phyloP scores from a whole-genome alignment of 1,284 basidiomycete species.

The Cystobasidium sp. region DNA sequence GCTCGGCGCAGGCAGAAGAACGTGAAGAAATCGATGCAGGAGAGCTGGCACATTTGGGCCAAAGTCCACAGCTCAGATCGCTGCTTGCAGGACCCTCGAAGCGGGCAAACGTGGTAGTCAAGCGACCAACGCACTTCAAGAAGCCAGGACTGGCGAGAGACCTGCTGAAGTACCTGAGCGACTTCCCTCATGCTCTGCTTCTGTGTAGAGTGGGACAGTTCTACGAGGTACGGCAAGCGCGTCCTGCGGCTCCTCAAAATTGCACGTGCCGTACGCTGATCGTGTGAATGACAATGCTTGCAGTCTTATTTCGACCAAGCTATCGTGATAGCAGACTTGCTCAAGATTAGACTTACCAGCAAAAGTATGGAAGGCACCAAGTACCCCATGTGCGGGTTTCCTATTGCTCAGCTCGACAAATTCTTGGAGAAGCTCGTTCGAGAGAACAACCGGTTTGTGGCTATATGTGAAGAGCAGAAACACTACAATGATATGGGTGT shows the following conservation, averaged over 20 bases:
- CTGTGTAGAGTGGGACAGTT: constrained; percentile 91
- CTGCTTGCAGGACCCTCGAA: constrained; percentile 18
- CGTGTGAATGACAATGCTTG: not conserved
- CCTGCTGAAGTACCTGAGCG: constrained; percentile 71
- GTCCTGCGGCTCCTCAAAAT: not conserved
- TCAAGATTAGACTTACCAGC: constrained; percentile 79
- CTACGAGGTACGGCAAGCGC: constrained; percentile 71
- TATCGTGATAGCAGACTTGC: constrained; percentile 70
- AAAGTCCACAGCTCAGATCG: constrained; percentile 28
- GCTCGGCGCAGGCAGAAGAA: not conserved
- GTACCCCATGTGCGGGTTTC: constrained; percentile 86
- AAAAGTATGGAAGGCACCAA: constrained; percentile 68
- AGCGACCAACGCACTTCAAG: constrained; percentile 28
- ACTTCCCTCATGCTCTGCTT: constrained; percentile 84
- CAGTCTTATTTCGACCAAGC: constrained; percentile 95
- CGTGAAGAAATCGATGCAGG: not conserved
- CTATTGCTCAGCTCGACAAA: constrained; percentile 79
- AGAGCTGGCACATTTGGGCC: constrained; percentile 13
- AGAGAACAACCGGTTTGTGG: constrained; percentile 78
- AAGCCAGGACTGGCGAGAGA: constrained; percentile 65
- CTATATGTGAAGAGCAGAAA: constrained; percentile 87
- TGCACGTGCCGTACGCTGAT: constrained; percentile 30
- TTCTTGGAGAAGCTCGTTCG: constrained; percentile 83
- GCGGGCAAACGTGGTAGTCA: constrained; percentile 30
- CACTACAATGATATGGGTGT: constrained; percentile 53